Evolutionary conservation across 371 early-diverging fungal genomes (phyloP).

Genomic region (Mucor velutinosus): DNA sequence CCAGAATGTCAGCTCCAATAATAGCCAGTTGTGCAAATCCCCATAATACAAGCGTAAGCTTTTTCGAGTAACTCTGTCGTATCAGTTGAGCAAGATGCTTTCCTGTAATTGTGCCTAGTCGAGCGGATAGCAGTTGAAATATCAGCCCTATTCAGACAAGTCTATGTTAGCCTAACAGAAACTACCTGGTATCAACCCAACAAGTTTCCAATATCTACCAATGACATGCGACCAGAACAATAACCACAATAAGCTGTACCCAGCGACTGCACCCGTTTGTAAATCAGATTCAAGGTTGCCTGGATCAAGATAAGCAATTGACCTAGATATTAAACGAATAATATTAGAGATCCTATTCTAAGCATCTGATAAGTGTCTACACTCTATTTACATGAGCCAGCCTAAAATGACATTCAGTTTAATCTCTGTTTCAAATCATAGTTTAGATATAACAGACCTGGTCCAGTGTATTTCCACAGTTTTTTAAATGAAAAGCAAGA

Average conservation of each 20-base stretch:
- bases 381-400: constrained; percentile 42
- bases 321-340: constrained; percentile 37
- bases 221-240: constrained; percentile 67
- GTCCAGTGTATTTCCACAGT: constrained; percentile 58
- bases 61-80: constrained; percentile 51
- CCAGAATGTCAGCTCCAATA: constrained; percentile 73
- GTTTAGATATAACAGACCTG: constrained; percentile 36
- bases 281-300: constrained; percentile 77
- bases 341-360: neutral
- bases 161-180: neutral
- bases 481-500: constrained; percentile 49
- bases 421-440: neutral
- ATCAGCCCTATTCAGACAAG: constrained; percentile 39
- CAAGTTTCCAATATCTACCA: constrained; percentile 31
- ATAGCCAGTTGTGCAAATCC: constrained; percentile 72
- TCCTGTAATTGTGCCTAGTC: constrained; percentile 71
- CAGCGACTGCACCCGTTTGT: constrained; percentile 69
- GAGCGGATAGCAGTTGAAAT: constrained; percentile 65
- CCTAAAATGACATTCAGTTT: constrained; percentile 17
- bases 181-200: neutral
- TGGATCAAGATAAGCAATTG: constrained; percentile 77
- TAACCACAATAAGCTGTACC: constrained; percentile 67
- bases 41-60: constrained; percentile 55
- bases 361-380: neutral
- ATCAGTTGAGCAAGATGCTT: constrained; percentile 66